Percentiles rank a stretch among this genome's conserved stretches.
These are phyloP conservation scores for Fusarium goolgardi DNA, from an alignment of 2,329 filamentous ascomycete species.

Conservation along the genomic window DNA sequence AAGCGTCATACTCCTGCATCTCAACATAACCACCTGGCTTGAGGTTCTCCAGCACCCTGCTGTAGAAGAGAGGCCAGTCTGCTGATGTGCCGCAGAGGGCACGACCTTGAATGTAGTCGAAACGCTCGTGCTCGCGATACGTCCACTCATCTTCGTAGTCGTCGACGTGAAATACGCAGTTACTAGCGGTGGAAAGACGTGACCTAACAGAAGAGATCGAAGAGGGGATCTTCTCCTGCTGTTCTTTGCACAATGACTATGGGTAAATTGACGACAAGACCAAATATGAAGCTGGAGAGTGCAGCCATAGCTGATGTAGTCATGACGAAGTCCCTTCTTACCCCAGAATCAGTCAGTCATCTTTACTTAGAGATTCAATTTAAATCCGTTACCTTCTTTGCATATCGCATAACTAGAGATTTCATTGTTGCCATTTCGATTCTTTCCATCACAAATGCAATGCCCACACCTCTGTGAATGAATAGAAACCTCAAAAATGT, in stretches of 20 bases:
- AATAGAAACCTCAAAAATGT: constrained; percentile 26
- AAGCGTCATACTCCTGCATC: constrained; percentile 55
- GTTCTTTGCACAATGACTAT: constrained; percentile 36
- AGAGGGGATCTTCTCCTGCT: constrained; percentile 70
- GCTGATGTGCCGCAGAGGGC: constrained; percentile 51
- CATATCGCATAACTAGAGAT: constrained; percentile 59
- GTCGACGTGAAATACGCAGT: constrained; percentile 74
- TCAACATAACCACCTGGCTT: constrained; percentile 54
- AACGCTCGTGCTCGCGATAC: constrained; percentile 47
- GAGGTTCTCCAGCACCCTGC: constrained; percentile 45
- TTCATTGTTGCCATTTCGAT: constrained; percentile 57
- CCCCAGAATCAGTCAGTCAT: constrained; percentile 42
- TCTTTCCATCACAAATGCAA: constrained; percentile 30
- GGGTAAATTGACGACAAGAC: constrained; percentile 35
- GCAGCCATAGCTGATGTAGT: constrained; percentile 82
- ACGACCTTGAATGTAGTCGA: constrained; percentile 55
- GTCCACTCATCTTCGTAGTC: constrained; percentile 66
- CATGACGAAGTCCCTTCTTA: constrained; percentile 80
- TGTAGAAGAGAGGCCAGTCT: constrained; percentile 51
- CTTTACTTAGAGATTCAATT: rapidly evolving
- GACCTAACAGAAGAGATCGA: constrained; percentile 84
- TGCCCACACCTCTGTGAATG: constrained; percentile 33
- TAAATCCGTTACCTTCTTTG: constrained; percentile 39
- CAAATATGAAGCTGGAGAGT: constrained; percentile 61
- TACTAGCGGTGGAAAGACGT: constrained; percentile 78